Percentiles rank a stretch among this genome's conserved stretches.
Conservation (phyloP, 1,284 basidiomycete species). For the Trichosporon coremiiforme region DNA sequence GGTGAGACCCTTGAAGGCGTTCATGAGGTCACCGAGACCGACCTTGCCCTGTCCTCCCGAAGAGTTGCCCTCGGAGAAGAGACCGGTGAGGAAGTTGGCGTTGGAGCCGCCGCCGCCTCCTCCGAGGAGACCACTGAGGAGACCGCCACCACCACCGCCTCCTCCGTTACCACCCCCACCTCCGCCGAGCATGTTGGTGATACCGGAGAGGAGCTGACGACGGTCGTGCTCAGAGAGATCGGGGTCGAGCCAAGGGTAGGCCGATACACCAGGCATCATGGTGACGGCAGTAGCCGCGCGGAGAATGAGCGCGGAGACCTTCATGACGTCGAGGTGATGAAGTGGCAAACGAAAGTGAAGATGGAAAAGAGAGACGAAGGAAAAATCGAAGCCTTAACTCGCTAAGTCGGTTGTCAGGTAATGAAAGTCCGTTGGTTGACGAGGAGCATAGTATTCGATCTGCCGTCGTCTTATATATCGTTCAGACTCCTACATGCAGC, state of each 20-base stretch:
- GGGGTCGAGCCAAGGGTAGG: conserved; percentile 15
- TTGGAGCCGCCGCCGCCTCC: background rate
- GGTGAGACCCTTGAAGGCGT: conserved; percentile 16
- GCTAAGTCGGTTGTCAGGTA: background rate
- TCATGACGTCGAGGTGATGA: conserved; percentile 7
- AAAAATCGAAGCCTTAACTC: background rate
- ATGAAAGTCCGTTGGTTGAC: background rate
- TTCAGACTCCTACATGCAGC: background rate
- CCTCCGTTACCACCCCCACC: conserved; percentile 6
- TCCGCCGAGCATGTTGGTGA: background rate
- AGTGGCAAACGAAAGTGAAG: background rate
- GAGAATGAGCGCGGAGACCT: conserved; percentile 7
- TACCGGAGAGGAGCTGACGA: conserved; percentile 13
- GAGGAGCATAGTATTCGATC: background rate
- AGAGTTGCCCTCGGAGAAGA: conserved; percentile 6
- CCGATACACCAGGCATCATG: conserved; percentile 12
- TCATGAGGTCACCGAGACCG: conserved; percentile 16
- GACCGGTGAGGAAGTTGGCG: conserved; percentile 10
- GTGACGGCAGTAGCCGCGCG: conserved; percentile 6
- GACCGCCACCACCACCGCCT: conserved; percentile 5
- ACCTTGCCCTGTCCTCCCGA: conserved; percentile 9
- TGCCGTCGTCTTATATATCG: too few relatives aligned
- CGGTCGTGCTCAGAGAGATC: conserved; percentile 14
- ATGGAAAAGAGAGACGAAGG: background rate
- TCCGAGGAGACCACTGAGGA: conserved; percentile 8